Evolutionary conservation across 2,329 filamentous ascomycete genomes (phyloP).

Genomic region (Ophiostoma piceae): DNA sequence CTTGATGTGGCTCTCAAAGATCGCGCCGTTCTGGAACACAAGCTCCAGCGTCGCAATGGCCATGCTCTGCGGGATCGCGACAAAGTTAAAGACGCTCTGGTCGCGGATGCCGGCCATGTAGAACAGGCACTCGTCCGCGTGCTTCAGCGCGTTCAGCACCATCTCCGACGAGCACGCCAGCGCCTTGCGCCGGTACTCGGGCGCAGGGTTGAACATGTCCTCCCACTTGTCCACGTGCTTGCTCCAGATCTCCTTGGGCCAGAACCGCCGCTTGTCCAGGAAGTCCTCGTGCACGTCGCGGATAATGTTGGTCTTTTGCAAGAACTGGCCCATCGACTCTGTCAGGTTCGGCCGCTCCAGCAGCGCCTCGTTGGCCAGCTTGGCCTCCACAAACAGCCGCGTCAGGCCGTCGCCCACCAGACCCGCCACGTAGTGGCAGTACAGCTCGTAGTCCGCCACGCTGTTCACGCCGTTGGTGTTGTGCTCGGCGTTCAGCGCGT

Average conservation of each 20-base stretch:
- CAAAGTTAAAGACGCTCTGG: conserved; percentile 98
- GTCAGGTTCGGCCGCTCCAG: conserved; percentile 73
- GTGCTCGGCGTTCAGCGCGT: conserved; percentile 75
- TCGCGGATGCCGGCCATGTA: conserved; percentile 94
- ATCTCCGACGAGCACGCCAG: conserved; percentile 87
- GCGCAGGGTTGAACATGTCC: conserved; percentile 68
- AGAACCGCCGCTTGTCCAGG: conserved; percentile 83
- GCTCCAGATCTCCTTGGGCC: conserved; percentile 94
- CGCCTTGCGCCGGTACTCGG: conserved; percentile 69
- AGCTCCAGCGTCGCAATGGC: conserved; percentile 90
- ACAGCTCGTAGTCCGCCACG: conserved; percentile 84
- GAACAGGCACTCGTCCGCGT: conserved; percentile 90
- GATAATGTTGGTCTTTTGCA: conserved; percentile 99
- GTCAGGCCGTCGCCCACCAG: conserved; percentile 94
- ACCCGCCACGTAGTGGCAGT: conserved; percentile 98
- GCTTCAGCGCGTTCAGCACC: conserved; percentile 81
- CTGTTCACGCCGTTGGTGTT: conserved; percentile 76
- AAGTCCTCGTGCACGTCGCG: conserved; percentile 89
- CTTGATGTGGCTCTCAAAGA: conserved; percentile 87
- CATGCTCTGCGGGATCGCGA: conserved; percentile 94
- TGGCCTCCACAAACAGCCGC: conserved; percentile 78
- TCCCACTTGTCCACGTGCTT: conserved; percentile 88
- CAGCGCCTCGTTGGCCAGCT: conserved; percentile 80
- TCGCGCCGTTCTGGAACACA: conserved; percentile 82
- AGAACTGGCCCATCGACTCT: conserved; percentile 94